A percentile compares a stretch with the other conserved stretches of the same genome.
phyloP scores from a whole-genome alignment of 495 filamentous ascomycete genomes.

The Trichoderma parareesei region DNA sequence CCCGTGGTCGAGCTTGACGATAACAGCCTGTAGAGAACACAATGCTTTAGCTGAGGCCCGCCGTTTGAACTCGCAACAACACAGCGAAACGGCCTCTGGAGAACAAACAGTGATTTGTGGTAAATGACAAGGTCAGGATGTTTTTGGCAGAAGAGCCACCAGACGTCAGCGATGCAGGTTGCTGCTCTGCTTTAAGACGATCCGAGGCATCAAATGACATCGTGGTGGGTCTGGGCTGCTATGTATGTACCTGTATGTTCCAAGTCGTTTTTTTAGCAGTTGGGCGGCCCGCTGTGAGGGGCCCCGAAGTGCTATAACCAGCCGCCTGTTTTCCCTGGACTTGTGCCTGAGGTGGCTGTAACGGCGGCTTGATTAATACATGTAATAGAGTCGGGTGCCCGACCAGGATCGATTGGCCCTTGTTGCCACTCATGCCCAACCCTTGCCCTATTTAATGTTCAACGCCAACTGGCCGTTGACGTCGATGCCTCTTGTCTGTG shows the following conservation, averaged over 20 bases:
- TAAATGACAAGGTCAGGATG: not conserved
- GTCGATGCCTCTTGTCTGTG: too few species aligned
- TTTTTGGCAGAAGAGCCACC: not conserved
- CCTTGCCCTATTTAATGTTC: not conserved
- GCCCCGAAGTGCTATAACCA: not conserved
- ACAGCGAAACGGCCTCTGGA: not conserved
- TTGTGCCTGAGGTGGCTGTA: too few species aligned
- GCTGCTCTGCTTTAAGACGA: not conserved
- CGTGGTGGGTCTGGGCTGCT: conserved; percentile 3
- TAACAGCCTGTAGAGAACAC: not conserved
- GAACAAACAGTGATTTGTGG: not conserved
- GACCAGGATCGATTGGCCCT: not conserved
- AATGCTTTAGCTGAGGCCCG: not conserved
- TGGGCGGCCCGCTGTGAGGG: conserved; percentile 4
- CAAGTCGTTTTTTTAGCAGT: not conserved
- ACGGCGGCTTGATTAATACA: not conserved
- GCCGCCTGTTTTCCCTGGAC: not conserved
- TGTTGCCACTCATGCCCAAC: not conserved
- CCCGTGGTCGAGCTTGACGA: not conserved
- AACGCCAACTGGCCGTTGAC: not conserved
- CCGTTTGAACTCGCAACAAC: not conserved
- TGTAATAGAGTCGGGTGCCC: not conserved
- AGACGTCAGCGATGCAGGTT: not conserved
- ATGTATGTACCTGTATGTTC: too few species aligned
- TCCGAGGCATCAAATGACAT: conserved; percentile 5